Percentiles rank a stretch among this genome's conserved stretches.
Conservation (phyloP, 805 yeast genomes). For the Alloascoidea africana region DNA sequence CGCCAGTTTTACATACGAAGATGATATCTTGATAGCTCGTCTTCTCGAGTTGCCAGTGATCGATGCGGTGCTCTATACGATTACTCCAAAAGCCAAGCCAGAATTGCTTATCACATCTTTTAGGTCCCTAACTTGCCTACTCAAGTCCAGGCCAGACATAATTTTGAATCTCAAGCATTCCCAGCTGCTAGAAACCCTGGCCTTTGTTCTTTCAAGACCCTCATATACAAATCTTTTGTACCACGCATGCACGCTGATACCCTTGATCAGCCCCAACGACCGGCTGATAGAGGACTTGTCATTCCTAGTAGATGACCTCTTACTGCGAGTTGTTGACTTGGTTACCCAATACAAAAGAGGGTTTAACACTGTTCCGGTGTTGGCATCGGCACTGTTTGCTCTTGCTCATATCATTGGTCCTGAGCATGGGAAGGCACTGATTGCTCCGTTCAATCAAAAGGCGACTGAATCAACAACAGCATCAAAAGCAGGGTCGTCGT, state of each 20-base stretch:
- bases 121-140: not conserved
- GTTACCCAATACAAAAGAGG: not conserved
- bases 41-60: not conserved
- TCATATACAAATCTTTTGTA: not conserved
- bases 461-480: too few species aligned
- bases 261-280: not conserved
- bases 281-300: not conserved
- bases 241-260: not conserved
- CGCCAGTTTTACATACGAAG: not conserved
- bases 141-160: not conserved
- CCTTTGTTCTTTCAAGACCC: not conserved
- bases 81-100: not conserved
- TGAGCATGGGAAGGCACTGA: slow-evolving; percentile 5
- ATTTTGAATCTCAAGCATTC: not conserved
- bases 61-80: not conserved
- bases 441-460: not conserved
- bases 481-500: too few species aligned
- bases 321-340: not conserved
- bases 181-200: not conserved
- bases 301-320: not conserved
- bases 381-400: slow-evolving; percentile 11
- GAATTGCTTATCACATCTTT: not conserved
- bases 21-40: not conserved
- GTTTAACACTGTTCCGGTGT: not conserved
- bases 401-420: slow-evolving; percentile 10